A percentile compares a stretch with the other conserved stretches of the same genome.
Evolutionary conservation across 768 basidiomycete species (phyloP).

Genomic region (Suillus luteus): DNA sequence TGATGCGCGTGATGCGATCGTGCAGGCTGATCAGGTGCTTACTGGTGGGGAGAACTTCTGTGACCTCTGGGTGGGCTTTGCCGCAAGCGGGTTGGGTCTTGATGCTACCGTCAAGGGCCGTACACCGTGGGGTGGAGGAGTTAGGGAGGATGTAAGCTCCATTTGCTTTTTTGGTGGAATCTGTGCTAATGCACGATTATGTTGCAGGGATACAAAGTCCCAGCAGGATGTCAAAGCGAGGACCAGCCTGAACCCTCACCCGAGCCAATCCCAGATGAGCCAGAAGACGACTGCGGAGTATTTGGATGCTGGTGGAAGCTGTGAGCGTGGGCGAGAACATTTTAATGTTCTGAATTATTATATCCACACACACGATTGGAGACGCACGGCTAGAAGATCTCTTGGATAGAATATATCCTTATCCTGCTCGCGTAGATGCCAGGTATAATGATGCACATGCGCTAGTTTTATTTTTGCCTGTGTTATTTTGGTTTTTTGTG

Average conservation of each 20-base stretch:
- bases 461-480: not conserved
- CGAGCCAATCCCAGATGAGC: slow-evolving; percentile 35
- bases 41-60: slow-evolving; percentile 95
- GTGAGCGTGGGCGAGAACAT: slow-evolving; percentile 5
- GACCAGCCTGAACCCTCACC: slow-evolving; percentile 31
- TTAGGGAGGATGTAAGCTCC: slow-evolving; percentile 61
- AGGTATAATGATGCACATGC: slow-evolving; percentile 2
- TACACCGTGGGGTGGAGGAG: slow-evolving; percentile 94
- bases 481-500: not conserved
- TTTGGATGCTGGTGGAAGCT: slow-evolving; percentile 29
- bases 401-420: slow-evolving; percentile 4
- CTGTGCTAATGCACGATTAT: not conserved
- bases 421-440: not conserved
- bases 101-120: slow-evolving; percentile 73
- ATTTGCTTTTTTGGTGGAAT: not conserved
- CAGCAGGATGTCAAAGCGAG: slow-evolving; percentile 38
- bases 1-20: slow-evolving; percentile 85
- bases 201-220: slow-evolving; percentile 43
- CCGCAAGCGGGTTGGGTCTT: slow-evolving; percentile 75
- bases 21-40: slow-evolving; percentile 86
- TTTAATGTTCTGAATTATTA: not conserved
- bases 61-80: slow-evolving; percentile 83
- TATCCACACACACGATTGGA: slow-evolving; percentile 7
- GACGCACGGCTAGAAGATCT: not conserved
- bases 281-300: slow-evolving; percentile 31